Base-by-base conservation (phyloP, 176 grass and related monocot species). In the Triticum turgidum region DNA sequence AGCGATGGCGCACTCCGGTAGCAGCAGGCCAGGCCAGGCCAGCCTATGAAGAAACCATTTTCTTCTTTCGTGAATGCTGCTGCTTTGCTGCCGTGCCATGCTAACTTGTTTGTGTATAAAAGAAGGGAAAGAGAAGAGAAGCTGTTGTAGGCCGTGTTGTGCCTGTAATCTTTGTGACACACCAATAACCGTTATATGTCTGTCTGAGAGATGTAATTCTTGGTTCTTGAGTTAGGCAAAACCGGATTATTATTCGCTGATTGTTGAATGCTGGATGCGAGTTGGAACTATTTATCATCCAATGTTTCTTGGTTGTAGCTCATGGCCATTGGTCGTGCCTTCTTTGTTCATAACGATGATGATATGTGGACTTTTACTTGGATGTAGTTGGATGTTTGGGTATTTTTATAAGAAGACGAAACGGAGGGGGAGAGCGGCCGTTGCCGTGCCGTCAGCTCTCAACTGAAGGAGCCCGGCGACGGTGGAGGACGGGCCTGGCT, bases 121-220 rank as follows among this genome's bases (percentile, higher is more conserved):
- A 33, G 35, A 35, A 65, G n/a, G 69, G 44, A 54, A 54, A 54
- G 51, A 54, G 51, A 54, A 20, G 13, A 76, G 25, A 89, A 39
- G 21, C 5, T 85, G 76, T 80, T 80, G 82, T 89, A 85, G 76
- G 56, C 33, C 65, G 80, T 71, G 63, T 73, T 84, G 21, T 65
- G 4, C 20, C 58, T 78, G 22, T 66, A 63, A 6, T 64, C 8
- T 87, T 81, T 47, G 17, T 81, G 67, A 27, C 58, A 63, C 73
- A 39, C 70, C 58, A 58, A 62, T 61, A 59, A 79, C 81, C 38
- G 7, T 82, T 65, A 32, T 80, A 39, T 59, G 39, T 75, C 29
- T 78, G 51, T 64, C 5, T 65, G 13, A 59, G 63, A 24, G 35
- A 52, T 84, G 45, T 44, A 63, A 37, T 79, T 79, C 38, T 49